Conservation (phyloP, 2,329 filamentous ascomycete genomes). For the Xylaria sp. region DNA sequence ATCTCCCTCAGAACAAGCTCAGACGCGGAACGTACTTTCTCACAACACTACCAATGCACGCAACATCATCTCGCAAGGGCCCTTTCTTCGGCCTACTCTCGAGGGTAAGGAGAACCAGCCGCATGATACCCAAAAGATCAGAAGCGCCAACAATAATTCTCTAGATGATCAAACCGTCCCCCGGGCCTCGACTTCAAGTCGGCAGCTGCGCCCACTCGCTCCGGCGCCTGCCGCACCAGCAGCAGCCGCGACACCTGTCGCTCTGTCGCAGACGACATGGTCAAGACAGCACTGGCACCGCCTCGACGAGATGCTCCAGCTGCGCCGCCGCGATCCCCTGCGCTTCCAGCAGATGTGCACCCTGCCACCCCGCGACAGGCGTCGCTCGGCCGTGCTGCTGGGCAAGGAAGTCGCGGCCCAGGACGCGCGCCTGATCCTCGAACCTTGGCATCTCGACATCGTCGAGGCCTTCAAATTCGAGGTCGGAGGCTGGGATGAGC, state of each 20-base stretch:
- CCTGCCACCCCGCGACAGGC: conserved; percentile 32
- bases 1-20: conserved; percentile 51
- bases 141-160: conserved; percentile 32
- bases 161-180: conserved; percentile 11
- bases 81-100: conserved; percentile 33
- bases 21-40: conserved; percentile 19
- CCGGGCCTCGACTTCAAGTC: not conserved
- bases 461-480: conserved; percentile 63
- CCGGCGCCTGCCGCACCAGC: not conserved
- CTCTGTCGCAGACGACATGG: conserved; percentile 59
- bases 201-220: not conserved
- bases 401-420: conserved; percentile 61
- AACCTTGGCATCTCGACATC: conserved; percentile 68
- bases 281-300: conserved; percentile 63
- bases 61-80: conserved; percentile 34
- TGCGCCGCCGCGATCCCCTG: conserved; percentile 57
- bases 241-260: not conserved
- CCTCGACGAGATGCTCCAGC: conserved; percentile 62
- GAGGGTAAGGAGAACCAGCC: conserved; percentile 52
- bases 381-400: conserved; percentile 50
- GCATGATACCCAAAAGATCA: conserved; percentile 35
- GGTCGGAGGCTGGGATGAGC: conserved; percentile 62
- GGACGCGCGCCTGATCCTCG: conserved; percentile 59
- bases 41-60: not conserved
- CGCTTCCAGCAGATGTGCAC: conserved; percentile 50